Percentiles rank a stretch among this genome's conserved stretches.
Conservation (phyloP, 1,284 basidiomycete genomes). For the Sphaerobolus stellatus region DNA sequence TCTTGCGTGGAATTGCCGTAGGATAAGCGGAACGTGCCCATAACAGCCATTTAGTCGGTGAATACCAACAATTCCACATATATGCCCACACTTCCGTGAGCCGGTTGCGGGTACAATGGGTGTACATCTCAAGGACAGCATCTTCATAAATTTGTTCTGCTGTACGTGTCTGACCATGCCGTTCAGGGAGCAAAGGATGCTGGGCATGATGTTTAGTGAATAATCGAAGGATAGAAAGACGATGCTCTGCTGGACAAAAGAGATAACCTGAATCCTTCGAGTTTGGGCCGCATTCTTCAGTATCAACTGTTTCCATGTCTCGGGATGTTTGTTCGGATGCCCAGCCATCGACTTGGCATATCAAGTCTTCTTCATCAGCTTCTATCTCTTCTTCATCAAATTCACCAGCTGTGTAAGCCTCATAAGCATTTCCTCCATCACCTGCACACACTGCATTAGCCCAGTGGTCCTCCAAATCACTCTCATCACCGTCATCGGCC, state of each 20-base stretch:
- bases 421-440: too few relatives aligned
- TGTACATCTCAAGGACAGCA: conserved; percentile 26
- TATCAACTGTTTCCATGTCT: conserved; percentile 26
- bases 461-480: not conserved
- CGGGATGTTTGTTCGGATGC: conserved; percentile 15
- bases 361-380: conserved; percentile 8
- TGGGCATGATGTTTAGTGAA: conserved; percentile 34
- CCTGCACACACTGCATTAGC: too few relatives aligned
- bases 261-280: conserved; percentile 25
- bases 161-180: not conserved
- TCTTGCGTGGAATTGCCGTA: too few relatives aligned
- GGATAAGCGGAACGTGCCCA: too few relatives aligned
- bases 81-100: too few relatives aligned
- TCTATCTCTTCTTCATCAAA: conserved; percentile 7
- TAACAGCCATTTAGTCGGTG: too few relatives aligned
- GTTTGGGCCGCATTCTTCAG: conserved; percentile 26
- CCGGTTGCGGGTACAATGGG: conserved; percentile 28
- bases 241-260: conserved; percentile 33
- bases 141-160: not conserved
- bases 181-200: conserved; percentile 21
- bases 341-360: not conserved
- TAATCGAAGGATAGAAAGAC: conserved; percentile 25
- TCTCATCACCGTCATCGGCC: not conserved
- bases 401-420: not conserved
- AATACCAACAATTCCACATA: too few relatives aligned